Conservation (phyloP, 148 eudicot genomes). For the Chenopodium suecicum region DNA sequence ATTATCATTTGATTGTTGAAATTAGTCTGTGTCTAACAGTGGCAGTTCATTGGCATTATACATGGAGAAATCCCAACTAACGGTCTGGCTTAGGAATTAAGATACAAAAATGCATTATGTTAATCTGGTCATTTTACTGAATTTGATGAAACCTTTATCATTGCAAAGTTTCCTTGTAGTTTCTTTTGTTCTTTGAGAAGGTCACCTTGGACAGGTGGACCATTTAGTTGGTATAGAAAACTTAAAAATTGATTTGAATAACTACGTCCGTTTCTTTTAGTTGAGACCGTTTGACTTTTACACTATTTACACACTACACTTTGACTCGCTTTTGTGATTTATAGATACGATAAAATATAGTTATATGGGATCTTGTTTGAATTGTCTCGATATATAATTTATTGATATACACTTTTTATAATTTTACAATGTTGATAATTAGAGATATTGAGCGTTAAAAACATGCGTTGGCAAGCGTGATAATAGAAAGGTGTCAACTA, state of each 20-base stretch:
- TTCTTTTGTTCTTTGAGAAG: not conserved
- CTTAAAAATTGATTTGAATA: not conserved
- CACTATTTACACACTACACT: too few species aligned
- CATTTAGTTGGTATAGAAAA: not conserved
- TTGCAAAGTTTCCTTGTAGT: not conserved
- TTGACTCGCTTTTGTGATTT: too few species aligned
- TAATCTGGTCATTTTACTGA: not conserved
- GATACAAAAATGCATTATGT: not conserved
- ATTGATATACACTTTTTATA: too few species aligned
- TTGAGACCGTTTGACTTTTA: too few species aligned
- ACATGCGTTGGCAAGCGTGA: too few species aligned
- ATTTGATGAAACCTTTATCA: not conserved
- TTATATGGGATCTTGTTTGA: too few species aligned
- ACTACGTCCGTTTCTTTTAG: too few species aligned
- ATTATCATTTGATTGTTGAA: not conserved
- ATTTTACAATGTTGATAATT: too few species aligned
- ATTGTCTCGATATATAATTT: too few species aligned
- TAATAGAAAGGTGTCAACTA: too few species aligned
- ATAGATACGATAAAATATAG: too few species aligned
- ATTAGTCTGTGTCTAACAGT: not conserved
- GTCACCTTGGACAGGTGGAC: not conserved
- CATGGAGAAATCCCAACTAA: not conserved
- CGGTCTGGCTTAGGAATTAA: not conserved
- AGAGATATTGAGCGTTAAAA: too few species aligned
- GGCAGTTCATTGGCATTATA: not conserved